phyloP scores from a whole-genome alignment of 2,329 filamentous ascomycete genomes.

The Aspergillus proliferans region DNA sequence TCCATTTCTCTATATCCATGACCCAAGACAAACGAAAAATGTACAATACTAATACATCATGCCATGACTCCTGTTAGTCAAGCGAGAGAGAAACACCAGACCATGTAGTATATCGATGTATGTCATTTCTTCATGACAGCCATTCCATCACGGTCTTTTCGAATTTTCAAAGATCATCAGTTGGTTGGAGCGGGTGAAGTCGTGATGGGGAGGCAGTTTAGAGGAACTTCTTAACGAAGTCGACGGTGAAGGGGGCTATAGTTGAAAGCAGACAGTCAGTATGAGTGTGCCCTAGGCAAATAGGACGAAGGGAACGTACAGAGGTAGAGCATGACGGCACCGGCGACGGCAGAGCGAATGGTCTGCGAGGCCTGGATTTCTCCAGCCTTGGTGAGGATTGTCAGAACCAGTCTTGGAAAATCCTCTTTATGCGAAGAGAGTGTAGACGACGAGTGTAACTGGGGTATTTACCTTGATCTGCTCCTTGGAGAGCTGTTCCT shows the following conservation, averaged over 20 bases:
- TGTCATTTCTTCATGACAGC: not conserved
- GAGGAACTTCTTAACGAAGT: constrained; percentile 44
- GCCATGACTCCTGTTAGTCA: constrained; percentile 7
- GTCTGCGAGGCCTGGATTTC: constrained; percentile 50
- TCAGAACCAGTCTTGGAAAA: too few relatives aligned
- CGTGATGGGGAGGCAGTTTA: constrained; percentile 19
- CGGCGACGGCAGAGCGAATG: constrained; percentile 49
- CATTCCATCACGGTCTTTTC: not conserved
- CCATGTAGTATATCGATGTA: not conserved
- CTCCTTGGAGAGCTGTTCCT: constrained; percentile 42
- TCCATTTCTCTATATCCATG: constrained; percentile 13
- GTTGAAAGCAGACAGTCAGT: not conserved
- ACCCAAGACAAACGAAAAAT: constrained; percentile 16
- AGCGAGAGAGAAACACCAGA: not conserved
- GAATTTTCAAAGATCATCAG: not conserved
- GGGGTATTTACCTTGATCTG: constrained; percentile 37
- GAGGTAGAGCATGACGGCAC: constrained; percentile 55
- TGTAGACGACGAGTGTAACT: not conserved
- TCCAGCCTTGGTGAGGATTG: constrained; percentile 32
- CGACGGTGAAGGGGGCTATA: constrained; percentile 45
- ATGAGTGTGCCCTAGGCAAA: not conserved
- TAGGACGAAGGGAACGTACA: constrained; percentile 43
- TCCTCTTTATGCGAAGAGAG: too few relatives aligned
- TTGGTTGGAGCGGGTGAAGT: too few relatives aligned
- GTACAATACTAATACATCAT: constrained; percentile 34